Base-by-base conservation (phyloP, 1,284 basidiomycete genomes). In the Neolentinus lepideus region DNA sequence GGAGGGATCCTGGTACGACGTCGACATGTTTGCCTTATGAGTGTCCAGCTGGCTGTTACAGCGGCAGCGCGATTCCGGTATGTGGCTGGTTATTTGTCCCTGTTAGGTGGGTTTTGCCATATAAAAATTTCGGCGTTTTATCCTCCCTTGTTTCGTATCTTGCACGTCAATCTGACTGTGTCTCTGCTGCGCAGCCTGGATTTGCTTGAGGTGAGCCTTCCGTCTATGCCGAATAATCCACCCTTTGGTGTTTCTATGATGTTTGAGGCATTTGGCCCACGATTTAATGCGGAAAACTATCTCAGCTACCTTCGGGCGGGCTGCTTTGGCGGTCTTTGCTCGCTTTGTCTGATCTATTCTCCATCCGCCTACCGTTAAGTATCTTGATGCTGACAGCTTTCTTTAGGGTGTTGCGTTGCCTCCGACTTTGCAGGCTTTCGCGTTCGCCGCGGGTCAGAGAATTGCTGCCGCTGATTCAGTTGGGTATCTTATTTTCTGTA, bases 241-340 rank as follows among this genome's bases (percentile, higher is more conserved):
- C 16, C 16, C 9, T 35, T 21, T 43, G 16, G 38, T 43, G 12
- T 43, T 35, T n/a, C 38, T 60, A 83, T 85, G 88, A 90, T 90
- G 87, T 85, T 88, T 88, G 88, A 90, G 88, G 88, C 87, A 90
- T 90, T 90, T 90, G 87, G 88, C 88, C 47, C 47, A 50, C 47
- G 47, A 50, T 90, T 90, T 88, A 90, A 85, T 81, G 78, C 79
- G 79, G 78, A 80, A 80, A 73, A 59, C 58, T 71, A 80, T 78
- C 78, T 81, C 79, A 81, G 80, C 78, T 80, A 80, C 78, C 78
- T 80, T 79, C 77, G 74, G 72, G 66, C 68, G 70, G 69, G 64
- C 67, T 67, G 68, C 75, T 74, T 76, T 75, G 71, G 73, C 59
- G 69, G 70, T 58, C 57, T 56, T 58, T 43, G 66, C 63, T 63